A percentile compares a stretch with the other conserved stretches of the same genome.
These are phyloP conservation scores for Leptodermis oblonga DNA, from an alignment of 257 asterid species.

Conservation along the genomic window DNA sequence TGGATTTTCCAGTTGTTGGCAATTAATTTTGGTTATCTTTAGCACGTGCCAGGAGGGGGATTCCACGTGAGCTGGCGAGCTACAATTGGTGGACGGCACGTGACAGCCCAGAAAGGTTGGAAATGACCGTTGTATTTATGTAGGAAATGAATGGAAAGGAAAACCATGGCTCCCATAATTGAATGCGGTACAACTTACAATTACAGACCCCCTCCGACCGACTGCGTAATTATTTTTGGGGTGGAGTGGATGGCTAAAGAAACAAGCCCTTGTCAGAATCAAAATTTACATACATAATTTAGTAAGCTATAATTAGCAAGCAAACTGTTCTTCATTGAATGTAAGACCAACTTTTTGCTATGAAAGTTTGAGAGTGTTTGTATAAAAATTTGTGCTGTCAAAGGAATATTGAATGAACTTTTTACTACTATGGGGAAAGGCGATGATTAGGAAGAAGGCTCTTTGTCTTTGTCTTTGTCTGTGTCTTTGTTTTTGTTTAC, in stretches of 20 bases:
- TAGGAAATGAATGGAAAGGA: conserved; percentile 22
- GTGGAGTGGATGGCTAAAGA: too few species aligned
- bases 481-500: too few species aligned
- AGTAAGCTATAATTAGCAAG: too few species aligned
- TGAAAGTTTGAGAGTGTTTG: background rate
- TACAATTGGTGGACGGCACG: conserved; percentile 4
- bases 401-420: background rate
- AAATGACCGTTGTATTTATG: conserved; percentile 56
- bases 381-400: background rate
- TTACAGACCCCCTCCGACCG: too few species aligned
- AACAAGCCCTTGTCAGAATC: background rate
- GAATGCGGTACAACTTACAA: background rate
- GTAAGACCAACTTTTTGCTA: background rate
- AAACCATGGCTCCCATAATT: conserved; percentile 3
- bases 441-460: conserved; percentile 34
- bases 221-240: background rate
- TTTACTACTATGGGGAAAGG: background rate
- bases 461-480: too few species aligned
- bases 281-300: too few species aligned
- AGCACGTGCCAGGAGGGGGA: conserved; percentile 11
- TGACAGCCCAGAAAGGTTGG: conserved; percentile 36
- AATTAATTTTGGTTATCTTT: background rate
- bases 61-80: conserved; percentile 11
- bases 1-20: too few species aligned
- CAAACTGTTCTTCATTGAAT: background rate